Evolutionary conservation across 768 basidiomycete species (phyloP), one percentile per base, ranked within the genome.

Genomic region (Boletus rex-veris): DNA sequence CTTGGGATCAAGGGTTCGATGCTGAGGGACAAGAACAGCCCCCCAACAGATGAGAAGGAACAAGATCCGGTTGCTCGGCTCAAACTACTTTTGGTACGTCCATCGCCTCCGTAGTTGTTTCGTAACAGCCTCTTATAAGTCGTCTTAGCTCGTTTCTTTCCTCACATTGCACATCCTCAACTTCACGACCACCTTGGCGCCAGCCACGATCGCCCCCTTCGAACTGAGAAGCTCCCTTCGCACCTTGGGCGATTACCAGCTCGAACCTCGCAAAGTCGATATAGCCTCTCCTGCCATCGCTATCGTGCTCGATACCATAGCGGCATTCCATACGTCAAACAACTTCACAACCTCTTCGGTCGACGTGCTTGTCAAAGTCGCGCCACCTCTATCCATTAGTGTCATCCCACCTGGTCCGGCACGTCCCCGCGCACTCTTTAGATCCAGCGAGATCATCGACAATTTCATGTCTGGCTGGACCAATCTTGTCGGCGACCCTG

Each of bases 381-480:
- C 77, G 8, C 79, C 88, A 0, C 85, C 86, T 0, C 65, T 85
- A 38, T 76, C 80, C 60, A 71, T 88, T 55, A 77, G 73, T 36
- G 77, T 83, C 50, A 49, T 77, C 14, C 75, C 75, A 9, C 65
- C 71, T 38, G 54, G 40, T 40, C 63, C 62, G 7, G 56, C 64
- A 54, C 69, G 66, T 53, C 71, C 70, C n/a, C 67, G 61, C 44
- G 54, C 66, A 39, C 64, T 60, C 59, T 58, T 65, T 65, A 66
- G 62, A 54, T 74, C 79, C 4, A 75, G 73, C 24, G 83, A 85
- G 53, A 73, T 81, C 19, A 74, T 96, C 50, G 92, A 95, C 55
- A 78, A 81, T 55, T 95, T 95, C 77, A 90, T 97, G 89, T 82
- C 83, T 40, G 80, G 82, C 4, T 98, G 95, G 95, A 91, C 92